These are phyloP conservation scores for Hortiboletus rubellus DNA, from an alignment of 1,284 basidiomycete genomes.

Conservation along the genomic window DNA sequence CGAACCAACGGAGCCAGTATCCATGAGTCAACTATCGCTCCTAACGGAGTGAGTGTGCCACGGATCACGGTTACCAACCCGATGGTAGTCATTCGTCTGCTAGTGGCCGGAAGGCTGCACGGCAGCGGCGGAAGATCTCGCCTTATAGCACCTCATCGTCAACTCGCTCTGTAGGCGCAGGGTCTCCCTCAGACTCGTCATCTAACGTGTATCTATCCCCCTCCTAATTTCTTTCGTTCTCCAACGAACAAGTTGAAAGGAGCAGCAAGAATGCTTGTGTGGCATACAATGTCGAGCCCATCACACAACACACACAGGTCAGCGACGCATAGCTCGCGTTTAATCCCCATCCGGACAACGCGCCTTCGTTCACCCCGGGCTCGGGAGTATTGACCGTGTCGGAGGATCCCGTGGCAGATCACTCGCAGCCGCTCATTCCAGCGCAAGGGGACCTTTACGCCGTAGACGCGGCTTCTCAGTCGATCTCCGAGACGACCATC, in stretches of 20 bases:
- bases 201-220: too few relatives aligned
- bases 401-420: background rate
- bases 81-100: background rate
- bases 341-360: too few relatives aligned
- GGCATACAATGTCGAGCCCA: background rate
- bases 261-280: background rate
- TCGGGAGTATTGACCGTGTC: too few relatives aligned
- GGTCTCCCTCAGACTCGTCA: background rate
- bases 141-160: constrained; percentile 1
- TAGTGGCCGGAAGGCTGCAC: background rate
- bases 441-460: background rate
- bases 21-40: too few relatives aligned
- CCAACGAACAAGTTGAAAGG: background rate
- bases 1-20: too few relatives aligned
- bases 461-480: background rate
- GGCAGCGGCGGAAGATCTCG: background rate
- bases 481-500: too few relatives aligned
- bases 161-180: background rate
- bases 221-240: too few relatives aligned
- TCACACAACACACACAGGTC: background rate
- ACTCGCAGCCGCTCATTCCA: background rate
- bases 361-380: background rate
- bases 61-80: background rate
- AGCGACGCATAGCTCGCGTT: too few relatives aligned
- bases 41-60: too few relatives aligned